phyloP scores from a whole-genome alignment of 2,329 filamentous ascomycete species.

The Venturia oleaginea region DNA sequence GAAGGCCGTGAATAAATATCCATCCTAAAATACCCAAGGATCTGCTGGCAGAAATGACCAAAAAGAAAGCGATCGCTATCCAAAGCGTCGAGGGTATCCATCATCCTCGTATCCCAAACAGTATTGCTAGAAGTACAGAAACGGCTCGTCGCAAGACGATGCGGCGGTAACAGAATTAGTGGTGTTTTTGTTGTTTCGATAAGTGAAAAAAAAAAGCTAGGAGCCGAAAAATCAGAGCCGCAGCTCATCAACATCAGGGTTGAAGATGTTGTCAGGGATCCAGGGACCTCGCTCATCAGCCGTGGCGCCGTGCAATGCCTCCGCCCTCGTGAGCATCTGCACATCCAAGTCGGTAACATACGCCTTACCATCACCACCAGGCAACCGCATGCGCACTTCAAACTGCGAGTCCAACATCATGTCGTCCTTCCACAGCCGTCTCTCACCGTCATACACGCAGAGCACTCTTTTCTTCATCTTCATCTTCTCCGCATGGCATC shows the following conservation, averaged over 20 bases:
- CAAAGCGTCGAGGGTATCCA: slow-evolving; percentile 1
- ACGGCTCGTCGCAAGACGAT: neutral
- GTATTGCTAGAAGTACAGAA: slow-evolving; percentile 2
- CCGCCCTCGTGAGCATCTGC: slow-evolving; percentile 78
- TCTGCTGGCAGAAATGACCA: neutral
- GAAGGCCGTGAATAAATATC: neutral
- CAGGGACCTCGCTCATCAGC: slow-evolving; percentile 82
- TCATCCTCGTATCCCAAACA: neutral
- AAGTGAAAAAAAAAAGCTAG: neutral
- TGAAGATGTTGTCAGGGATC: slow-evolving; percentile 58
- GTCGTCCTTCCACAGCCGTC: slow-evolving; percentile 91
- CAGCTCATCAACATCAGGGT: neutral
- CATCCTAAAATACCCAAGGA: neutral
- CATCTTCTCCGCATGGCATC: slow-evolving; percentile 86
- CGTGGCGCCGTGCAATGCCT: slow-evolving; percentile 70
- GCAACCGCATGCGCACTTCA: slow-evolving; percentile 77
- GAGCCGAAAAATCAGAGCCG: neutral
- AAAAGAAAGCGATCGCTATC: neutral
- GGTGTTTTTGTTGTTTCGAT: neutral
- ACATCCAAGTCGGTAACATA: slow-evolving; percentile 93
- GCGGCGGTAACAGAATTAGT: neutral
- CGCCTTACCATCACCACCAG: slow-evolving; percentile 46
- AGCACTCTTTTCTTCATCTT: slow-evolving; percentile 97
- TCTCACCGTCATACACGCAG: slow-evolving; percentile 80
- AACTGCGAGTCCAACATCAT: slow-evolving; percentile 97